phyloP scores from a whole-genome alignment of 768 basidiomycete species.

The Mycena vulgaris region DNA sequence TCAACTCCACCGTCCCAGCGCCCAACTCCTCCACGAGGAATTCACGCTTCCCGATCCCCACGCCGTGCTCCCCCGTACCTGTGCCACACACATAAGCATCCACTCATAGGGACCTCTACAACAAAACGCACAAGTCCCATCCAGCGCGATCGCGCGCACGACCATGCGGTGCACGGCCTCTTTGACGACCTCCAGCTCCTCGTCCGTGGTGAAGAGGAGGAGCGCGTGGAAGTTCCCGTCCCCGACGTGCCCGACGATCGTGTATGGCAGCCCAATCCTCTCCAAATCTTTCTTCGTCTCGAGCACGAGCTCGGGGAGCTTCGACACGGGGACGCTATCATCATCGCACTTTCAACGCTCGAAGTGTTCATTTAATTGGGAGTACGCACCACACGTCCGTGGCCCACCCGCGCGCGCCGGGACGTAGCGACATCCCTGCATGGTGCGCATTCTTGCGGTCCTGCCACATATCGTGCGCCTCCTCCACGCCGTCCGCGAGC shows the following conservation, averaged over 20 bases:
- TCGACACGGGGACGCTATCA: conserved; percentile 23
- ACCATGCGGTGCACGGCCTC: conserved; percentile 75
- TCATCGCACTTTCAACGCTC: no score
- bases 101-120: no score
- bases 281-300: conserved; percentile 30
- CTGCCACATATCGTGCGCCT: conserved; percentile 81
- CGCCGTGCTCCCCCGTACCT: conserved; percentile 91
- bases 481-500: conserved; percentile 73
- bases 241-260: conserved; percentile 31
- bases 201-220: conserved; percentile 71
- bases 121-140: conserved; percentile 79
- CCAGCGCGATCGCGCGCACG: conserved; percentile 75
- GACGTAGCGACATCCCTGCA: conserved; percentile 68
- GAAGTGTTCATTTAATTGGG: not conserved
- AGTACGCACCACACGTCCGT: conserved; percentile 81
- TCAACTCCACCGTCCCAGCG: conserved; percentile 83
- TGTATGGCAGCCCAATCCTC: conserved; percentile 22
- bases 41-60: conserved; percentile 87
- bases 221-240: conserved; percentile 70
- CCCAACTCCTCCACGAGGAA: conserved; percentile 89
- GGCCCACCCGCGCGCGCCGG: conserved; percentile 73
- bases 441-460: conserved; percentile 80
- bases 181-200: conserved; percentile 61
- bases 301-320: conserved; percentile 28
- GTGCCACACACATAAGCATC: no score